A percentile compares a stretch with the other conserved stretches of the same genome.
Evolutionary conservation across 164 flowering plant genomes (phyloP).

Genomic region (Piper betle): DNA sequence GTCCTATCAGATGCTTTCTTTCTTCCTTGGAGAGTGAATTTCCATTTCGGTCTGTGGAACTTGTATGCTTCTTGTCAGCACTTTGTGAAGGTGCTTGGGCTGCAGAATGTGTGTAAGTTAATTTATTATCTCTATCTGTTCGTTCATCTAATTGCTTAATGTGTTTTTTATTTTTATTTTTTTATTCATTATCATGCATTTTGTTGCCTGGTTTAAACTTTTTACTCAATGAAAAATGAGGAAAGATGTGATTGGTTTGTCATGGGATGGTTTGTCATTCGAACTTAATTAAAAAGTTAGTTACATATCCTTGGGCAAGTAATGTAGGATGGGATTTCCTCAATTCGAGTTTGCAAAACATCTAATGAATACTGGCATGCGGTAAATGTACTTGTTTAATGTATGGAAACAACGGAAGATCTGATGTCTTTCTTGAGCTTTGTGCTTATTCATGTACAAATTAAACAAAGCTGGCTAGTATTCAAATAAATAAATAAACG

Average conservation of each 20-base stretch:
- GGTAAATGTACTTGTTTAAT: too few relatives aligned
- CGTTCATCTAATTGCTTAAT: neutral
- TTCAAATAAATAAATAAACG: too few relatives aligned
- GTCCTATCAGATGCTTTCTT: slow-evolving; percentile 84
- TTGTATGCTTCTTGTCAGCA: slow-evolving; percentile 64
- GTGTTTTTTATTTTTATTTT: neutral
- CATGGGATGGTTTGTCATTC: too few relatives aligned
- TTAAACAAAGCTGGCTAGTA: too few relatives aligned
- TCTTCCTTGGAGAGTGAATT: slow-evolving; percentile 74
- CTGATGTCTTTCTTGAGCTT: too few relatives aligned
- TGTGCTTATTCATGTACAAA: too few relatives aligned
- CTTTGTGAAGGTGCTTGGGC: slow-evolving; percentile 94
- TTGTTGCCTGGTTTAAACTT: neutral
- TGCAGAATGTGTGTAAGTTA: slow-evolving; percentile 83
- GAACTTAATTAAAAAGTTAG: too few relatives aligned
- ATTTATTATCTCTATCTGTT: neutral
- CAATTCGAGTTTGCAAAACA: too few relatives aligned
- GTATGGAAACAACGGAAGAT: too few relatives aligned
- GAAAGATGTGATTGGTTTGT: neutral
- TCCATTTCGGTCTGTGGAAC: slow-evolving; percentile 51
- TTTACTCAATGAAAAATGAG: neutral
- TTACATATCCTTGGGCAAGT: too few relatives aligned
- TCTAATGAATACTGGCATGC: too few relatives aligned
- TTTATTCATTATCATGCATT: neutral
- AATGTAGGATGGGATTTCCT: too few relatives aligned